A percentile compares a stretch with the other conserved stretches of the same genome.
Conservation (phyloP, 495 filamentous ascomycete species). For the Cercophora samala region DNA sequence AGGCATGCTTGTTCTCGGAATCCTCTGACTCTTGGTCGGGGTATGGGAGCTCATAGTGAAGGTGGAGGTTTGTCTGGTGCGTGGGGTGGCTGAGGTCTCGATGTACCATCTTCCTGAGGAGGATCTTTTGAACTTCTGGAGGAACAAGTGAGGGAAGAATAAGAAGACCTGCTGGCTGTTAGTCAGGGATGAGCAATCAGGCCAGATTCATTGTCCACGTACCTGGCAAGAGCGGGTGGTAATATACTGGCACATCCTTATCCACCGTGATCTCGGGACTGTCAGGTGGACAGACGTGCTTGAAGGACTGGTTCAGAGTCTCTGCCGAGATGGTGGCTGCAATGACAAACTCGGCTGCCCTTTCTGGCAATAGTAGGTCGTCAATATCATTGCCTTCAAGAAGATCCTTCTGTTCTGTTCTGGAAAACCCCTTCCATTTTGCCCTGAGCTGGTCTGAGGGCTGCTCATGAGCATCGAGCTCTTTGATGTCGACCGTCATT, state of each 20-base stretch:
- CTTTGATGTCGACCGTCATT: slow-evolving; percentile 44
- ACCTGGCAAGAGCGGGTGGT: slow-evolving; percentile 42
- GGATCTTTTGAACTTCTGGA: slow-evolving; percentile 57
- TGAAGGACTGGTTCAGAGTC: slow-evolving; percentile 38
- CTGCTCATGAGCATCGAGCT: slow-evolving; percentile 65
- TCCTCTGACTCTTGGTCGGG: slow-evolving; percentile 33
- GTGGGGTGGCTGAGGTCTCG: slow-evolving; percentile 69
- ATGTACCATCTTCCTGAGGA: slow-evolving; percentile 70
- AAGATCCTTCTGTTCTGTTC: slow-evolving; percentile 41
- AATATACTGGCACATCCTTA: slow-evolving; percentile 36
- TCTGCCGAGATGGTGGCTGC: slow-evolving; percentile 37
- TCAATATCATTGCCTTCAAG: slow-evolving; percentile 40
- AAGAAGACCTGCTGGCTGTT: slow-evolving; percentile 57
- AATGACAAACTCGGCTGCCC: slow-evolving; percentile 32
- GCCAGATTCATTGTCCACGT: neutral
- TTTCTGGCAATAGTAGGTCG: slow-evolving; percentile 36
- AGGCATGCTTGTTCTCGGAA: slow-evolving; percentile 20
- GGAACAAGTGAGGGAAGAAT: slow-evolving; percentile 73
- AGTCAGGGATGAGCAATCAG: neutral
- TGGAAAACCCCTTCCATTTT: slow-evolving; percentile 57
- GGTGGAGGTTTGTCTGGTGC: slow-evolving; percentile 83
- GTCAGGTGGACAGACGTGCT: slow-evolving; percentile 28
- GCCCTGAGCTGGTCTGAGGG: slow-evolving; percentile 62
- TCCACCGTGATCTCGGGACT: slow-evolving; percentile 20
- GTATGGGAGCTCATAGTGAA: slow-evolving; percentile 77